Evolutionary conservation across 2,329 filamentous ascomycete genomes (phyloP).

Genomic region (Hypoxylon sp.): DNA sequence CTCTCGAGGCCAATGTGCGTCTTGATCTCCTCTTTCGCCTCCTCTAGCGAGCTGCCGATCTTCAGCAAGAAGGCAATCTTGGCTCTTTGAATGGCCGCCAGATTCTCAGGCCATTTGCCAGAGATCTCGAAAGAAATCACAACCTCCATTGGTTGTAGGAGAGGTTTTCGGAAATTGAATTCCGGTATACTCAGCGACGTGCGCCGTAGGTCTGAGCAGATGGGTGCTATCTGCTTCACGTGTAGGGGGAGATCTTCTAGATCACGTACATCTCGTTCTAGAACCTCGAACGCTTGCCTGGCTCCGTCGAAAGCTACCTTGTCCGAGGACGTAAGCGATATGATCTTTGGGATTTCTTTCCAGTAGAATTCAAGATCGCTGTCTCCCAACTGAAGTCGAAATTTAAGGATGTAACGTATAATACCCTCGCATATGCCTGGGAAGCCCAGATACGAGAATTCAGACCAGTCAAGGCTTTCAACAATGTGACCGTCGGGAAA

Average conservation of each 20-base stretch:
- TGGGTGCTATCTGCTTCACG: slow-evolving; percentile 81
- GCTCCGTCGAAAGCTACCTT: slow-evolving; percentile 74
- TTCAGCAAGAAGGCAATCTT: slow-evolving; percentile 91
- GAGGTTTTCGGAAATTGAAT: slow-evolving; percentile 59
- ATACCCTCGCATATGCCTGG: slow-evolving; percentile 82
- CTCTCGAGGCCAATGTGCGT: slow-evolving; percentile 87
- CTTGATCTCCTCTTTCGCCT: slow-evolving; percentile 69
- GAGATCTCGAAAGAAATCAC: slow-evolving; percentile 94
- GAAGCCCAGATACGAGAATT: slow-evolving; percentile 65
- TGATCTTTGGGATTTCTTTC: slow-evolving; percentile 62
- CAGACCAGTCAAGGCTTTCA: slow-evolving; percentile 89
- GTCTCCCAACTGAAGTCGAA: slow-evolving; percentile 73
- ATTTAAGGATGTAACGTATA: slow-evolving; percentile 74
- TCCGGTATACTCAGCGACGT: slow-evolving; percentile 70
- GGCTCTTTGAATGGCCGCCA: slow-evolving; percentile 90
- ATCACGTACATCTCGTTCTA: slow-evolving; percentile 81
- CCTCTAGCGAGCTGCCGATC: slow-evolving; percentile 77
- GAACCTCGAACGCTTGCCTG: slow-evolving; percentile 75
- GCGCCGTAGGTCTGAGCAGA: slow-evolving; percentile 79
- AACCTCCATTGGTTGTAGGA: slow-evolving; percentile 75
- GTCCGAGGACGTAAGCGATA: slow-evolving; percentile 62
- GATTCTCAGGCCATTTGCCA: slow-evolving; percentile 91
- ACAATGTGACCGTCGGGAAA: slow-evolving; percentile 96
- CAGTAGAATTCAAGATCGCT: slow-evolving; percentile 66
- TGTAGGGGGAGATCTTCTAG: slow-evolving; percentile 90